phyloP scores from a whole-genome alignment of 1,284 basidiomycete species.

The Ceratobasidium sp. region DNA sequence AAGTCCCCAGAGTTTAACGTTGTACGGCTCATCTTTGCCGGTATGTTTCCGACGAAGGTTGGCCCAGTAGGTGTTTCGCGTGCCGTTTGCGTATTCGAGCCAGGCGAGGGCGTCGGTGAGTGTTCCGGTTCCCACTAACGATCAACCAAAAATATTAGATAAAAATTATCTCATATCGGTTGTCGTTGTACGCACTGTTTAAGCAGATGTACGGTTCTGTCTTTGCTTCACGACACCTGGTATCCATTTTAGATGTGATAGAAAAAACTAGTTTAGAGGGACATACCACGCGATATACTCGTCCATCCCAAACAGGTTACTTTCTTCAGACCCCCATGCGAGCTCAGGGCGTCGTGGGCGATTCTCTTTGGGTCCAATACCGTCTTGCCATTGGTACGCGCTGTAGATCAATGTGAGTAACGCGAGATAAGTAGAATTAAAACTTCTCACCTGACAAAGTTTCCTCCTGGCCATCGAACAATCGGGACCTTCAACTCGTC shows the following conservation, averaged over 20 bases:
- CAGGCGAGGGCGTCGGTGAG: constrained; percentile 71
- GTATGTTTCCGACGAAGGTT: constrained; percentile 67
- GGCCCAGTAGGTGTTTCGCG: constrained; percentile 61
- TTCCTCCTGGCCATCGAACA: constrained; percentile 69
- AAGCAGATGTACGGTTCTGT: constrained; percentile 71
- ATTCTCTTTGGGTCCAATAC: constrained; percentile 64
- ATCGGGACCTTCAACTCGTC: constrained; percentile 67
- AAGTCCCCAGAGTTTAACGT: constrained; percentile 60
- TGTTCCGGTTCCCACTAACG: constrained; percentile 66
- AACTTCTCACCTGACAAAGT: constrained; percentile 55
- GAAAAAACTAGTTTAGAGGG: neutral
- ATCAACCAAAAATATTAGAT: neutral
- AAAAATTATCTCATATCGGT: too few species aligned
- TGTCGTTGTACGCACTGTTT: constrained; percentile 62
- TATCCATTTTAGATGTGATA: neutral
- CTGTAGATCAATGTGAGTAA: constrained; percentile 51
- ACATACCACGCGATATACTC: constrained; percentile 56
- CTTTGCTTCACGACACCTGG: constrained; percentile 59
- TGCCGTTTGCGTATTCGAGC: constrained; percentile 73
- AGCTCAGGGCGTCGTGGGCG: constrained; percentile 69
- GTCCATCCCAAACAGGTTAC: constrained; percentile 72
- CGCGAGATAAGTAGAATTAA: neutral
- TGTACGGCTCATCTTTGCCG: constrained; percentile 67
- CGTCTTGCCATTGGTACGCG: constrained; percentile 75
- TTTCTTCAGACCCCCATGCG: constrained; percentile 72